phyloP scores from a whole-genome alignment of 345 rosid genomes.

The Lagerstroemia speciosa region DNA sequence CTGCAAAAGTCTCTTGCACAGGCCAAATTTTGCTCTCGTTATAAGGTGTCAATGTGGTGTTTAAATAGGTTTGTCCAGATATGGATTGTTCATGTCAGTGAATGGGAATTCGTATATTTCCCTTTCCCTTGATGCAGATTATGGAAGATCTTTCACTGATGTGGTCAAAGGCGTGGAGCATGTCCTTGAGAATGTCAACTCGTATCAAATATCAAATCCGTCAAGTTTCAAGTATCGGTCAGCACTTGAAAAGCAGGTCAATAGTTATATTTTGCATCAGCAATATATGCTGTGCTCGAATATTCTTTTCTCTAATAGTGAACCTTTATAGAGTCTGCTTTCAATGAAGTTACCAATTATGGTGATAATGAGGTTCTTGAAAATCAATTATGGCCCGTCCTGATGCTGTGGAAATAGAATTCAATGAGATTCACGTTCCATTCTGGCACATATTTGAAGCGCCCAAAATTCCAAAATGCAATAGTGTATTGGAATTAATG shows the following conservation, averaged over 20 bases:
- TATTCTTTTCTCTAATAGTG: not conserved
- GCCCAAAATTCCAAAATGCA: not conserved
- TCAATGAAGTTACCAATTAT: not conserved
- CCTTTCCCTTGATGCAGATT: constrained; percentile 34
- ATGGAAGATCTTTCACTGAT: constrained; percentile 78
- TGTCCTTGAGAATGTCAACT: constrained; percentile 58
- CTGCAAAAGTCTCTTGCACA: not conserved
- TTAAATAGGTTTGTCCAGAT: not conserved
- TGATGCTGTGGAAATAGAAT: not conserved
- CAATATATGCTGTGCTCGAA: not conserved
- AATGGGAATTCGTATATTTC: not conserved
- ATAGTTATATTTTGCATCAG: not conserved
- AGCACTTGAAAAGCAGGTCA: constrained; percentile 84
- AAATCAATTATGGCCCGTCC: not conserved
- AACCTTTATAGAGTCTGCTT: not conserved
- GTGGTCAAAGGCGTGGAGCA: constrained; percentile 77
- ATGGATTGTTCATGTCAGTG: not conserved
- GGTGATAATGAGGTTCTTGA: not conserved
- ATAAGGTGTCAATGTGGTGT: not conserved
- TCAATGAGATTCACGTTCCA: not conserved
- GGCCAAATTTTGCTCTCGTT: not conserved
- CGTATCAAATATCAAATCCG: constrained; percentile 50
- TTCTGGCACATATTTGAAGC: not conserved
- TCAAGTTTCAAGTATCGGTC: constrained; percentile 68
- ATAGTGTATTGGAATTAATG: not conserved